Base-by-base conservation (phyloP, 1,284 basidiomycete species). In the Prillingera fragicola region DNA sequence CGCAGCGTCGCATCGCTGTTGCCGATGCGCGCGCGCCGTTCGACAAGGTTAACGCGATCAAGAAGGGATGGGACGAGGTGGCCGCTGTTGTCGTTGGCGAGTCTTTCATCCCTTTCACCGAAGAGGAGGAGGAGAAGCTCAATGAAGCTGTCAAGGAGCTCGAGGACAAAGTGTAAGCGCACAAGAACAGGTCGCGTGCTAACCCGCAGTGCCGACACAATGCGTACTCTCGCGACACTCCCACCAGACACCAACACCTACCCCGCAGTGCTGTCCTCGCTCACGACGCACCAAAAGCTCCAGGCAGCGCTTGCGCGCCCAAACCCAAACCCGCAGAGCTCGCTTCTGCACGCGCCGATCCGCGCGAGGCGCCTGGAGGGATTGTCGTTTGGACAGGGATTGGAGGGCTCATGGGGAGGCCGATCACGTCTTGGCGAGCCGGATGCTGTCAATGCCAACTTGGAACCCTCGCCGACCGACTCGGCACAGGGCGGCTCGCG, bases 391-490 rank as follows among this genome's bases (percentile, higher is more conserved):
- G 50, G 50, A 7, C 43, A 46, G 0, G 50, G 50, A 0, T 34
- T 49, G 1, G 56, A 55, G 13, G 43, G 52, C 22, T 50, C 55
- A 4, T 72, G 67, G 66, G 48, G 51, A 5, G 60, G 52, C 18
- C 53, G 69, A 33, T 67, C 65, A 2, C 52, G 54, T 15, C 57
- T 69, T 2, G 70, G 67, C 24, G 69, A 72, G 39, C 62, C 64
- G 0, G 62, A 66, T 15, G 58, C 54, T 1, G 45, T 46, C 17
- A n/a, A n/a, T n/a, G n/a, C n/a, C n/a, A n/a, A n/a, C n/a, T n/a
- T n/a, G n/a, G 54, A 54, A 5, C 36, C 47, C 6, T 33, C 41
- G 13, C 33, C 43, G 27, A 36, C 41, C 23, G 53, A 47, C n/a
- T n/a, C n/a, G 48, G 53, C 4, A 24, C 41, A 9, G 25, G 36